Evolutionary conservation across 306 rosid genomes (phyloP).

Genomic region (Echinosophora koreensis): DNA sequence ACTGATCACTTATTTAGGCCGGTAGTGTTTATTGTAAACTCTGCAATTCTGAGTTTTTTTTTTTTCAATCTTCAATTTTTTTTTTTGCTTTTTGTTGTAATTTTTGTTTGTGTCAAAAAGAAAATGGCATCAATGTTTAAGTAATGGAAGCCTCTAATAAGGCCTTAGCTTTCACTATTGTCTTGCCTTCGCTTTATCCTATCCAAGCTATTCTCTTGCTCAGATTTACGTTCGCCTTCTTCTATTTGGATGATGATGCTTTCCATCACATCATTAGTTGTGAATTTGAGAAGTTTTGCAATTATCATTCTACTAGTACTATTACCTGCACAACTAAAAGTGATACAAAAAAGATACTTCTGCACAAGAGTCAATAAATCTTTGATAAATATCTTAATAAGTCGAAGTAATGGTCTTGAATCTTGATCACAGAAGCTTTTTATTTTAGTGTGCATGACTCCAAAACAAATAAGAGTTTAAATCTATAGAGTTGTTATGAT

Average conservation of each 20-base stretch:
- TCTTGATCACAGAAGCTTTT: too few relatives aligned
- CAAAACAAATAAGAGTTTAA: background rate
- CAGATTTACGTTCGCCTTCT: too few relatives aligned
- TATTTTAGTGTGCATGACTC: background rate
- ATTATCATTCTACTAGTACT: background rate
- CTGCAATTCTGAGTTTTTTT: constrained; percentile 37
- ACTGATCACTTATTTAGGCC: constrained; percentile 49
- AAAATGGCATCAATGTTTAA: constrained; percentile 36
- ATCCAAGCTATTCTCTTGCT: background rate
- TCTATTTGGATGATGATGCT: background rate
- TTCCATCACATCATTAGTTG: background rate
- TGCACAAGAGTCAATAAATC: background rate
- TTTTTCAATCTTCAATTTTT: constrained; percentile 33
- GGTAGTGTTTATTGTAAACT: constrained; percentile 44
- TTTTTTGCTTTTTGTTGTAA: constrained; percentile 44
- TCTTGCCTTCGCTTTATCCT: background rate
- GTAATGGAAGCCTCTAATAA: constrained; percentile 14
- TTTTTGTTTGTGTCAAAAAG: constrained; percentile 34
- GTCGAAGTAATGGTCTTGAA: too few relatives aligned
- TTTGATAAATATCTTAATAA: background rate
- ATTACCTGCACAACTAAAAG: background rate
- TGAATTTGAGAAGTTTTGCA: constrained; percentile 14
- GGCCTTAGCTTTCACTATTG: constrained; percentile 27
- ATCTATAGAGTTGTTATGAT: background rate
- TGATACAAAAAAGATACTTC: background rate